Evolutionary conservation across 441 rosid genomes (phyloP).

Genomic region (Syzygium syzygioides): DNA sequence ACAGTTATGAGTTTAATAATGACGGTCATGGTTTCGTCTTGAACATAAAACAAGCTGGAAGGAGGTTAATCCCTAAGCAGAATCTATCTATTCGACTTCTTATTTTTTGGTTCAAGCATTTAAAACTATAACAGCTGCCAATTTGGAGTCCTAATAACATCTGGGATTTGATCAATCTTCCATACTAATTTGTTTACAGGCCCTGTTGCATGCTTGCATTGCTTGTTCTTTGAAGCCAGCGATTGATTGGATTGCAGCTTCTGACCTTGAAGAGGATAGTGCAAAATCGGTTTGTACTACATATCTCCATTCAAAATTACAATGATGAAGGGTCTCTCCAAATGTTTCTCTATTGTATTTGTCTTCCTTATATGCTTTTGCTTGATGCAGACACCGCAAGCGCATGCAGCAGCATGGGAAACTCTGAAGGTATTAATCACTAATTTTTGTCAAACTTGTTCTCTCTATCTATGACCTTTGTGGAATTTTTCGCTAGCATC

Average conservation of each 20-base stretch:
- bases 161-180: background rate
- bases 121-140: background rate
- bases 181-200: slow-evolving; percentile 31
- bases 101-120: background rate
- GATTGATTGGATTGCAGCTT: slow-evolving; percentile 74
- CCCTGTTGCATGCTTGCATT: slow-evolving; percentile 76
- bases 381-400: slow-evolving; percentile 51
- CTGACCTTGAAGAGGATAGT: slow-evolving; percentile 74
- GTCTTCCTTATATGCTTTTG: slow-evolving; percentile 5
- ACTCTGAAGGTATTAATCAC: slow-evolving; percentile 42
- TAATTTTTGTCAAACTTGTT: background rate
- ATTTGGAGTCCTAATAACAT: background rate
- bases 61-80: background rate
- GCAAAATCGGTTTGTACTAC: slow-evolving; percentile 29
- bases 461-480: background rate
- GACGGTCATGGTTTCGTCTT: background rate
- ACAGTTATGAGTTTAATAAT: background rate
- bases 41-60: background rate
- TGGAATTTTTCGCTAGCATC: background rate
- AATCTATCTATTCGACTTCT: background rate
- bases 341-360: background rate
- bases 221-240: slow-evolving; percentile 68
- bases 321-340: background rate
- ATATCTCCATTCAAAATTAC: background rate
- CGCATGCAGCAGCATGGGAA: slow-evolving; percentile 68